Percentiles rank a stretch among this genome's conserved stretches.
phyloP scores from a whole-genome alignment of 371 early-diverging fungal genomes.

The Haplosporangium sp. region DNA sequence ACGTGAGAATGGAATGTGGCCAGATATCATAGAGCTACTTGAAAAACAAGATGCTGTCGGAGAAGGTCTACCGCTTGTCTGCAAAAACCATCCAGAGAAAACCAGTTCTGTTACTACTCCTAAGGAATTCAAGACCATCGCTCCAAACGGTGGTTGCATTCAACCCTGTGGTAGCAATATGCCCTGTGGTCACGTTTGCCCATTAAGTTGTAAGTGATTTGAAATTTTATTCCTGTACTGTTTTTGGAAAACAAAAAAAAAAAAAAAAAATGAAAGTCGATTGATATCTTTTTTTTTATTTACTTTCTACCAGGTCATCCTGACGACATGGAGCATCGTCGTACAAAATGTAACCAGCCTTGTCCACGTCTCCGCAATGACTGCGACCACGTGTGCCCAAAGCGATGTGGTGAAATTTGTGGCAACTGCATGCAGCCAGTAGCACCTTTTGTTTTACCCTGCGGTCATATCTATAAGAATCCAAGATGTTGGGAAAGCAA shows the following conservation, averaged over 20 bases:
- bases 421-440: conserved; percentile 47
- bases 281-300: neutral
- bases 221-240: neutral
- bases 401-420: conserved; percentile 60
- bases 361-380: conserved; percentile 56
- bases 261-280: too few species aligned
- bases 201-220: conserved; percentile 46
- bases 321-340: conserved; percentile 26
- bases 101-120: conserved; percentile 23
- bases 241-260: too few species aligned
- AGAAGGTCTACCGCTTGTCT: conserved; percentile 57
- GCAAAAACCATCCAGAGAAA: conserved; percentile 57
- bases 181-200: conserved; percentile 56
- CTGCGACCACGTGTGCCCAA: conserved; percentile 55
- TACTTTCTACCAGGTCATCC: conserved; percentile 30
- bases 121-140: conserved; percentile 18
- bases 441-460: conserved; percentile 29
- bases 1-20: conserved; percentile 56
- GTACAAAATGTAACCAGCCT: conserved; percentile 51
- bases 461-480: conserved; percentile 40
- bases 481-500: conserved; percentile 42
- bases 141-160: conserved; percentile 60
- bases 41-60: conserved; percentile 46
- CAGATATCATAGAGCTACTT: conserved; percentile 41
- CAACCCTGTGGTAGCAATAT: conserved; percentile 27